Conservation (phyloP, 306 rosid species). For the Cucumis cinereus region DNA sequence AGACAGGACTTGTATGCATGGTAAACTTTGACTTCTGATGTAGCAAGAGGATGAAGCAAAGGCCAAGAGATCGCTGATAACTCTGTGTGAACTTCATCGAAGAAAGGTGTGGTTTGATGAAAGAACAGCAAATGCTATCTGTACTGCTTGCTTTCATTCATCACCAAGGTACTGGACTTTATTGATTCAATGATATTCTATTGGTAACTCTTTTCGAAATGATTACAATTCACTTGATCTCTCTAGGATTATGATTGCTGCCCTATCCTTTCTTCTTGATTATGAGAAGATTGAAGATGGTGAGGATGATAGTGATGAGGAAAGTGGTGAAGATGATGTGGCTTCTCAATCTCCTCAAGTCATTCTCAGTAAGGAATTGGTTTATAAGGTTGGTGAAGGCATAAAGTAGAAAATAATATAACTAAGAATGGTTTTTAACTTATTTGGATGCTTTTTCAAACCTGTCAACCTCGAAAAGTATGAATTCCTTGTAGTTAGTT, state of each 20-base stretch:
- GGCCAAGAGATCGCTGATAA: conserved; percentile 61
- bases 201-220: background rate
- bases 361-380: conserved; percentile 40
- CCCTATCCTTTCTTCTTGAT: conserved; percentile 67
- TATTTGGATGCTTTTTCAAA: background rate
- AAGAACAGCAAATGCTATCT: conserved; percentile 81
- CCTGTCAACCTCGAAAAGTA: background rate
- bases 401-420: background rate
- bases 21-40: conserved; percentile 1
- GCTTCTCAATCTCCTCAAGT: conserved; percentile 38
- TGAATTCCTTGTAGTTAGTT: background rate
- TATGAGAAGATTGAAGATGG: conserved; percentile 68
- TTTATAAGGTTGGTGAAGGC: conserved; percentile 56
- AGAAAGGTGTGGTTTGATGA: conserved; percentile 80
- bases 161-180: conserved; percentile 42
- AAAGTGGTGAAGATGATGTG: conserved; percentile 47
- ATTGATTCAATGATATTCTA: background rate
- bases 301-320: conserved; percentile 61
- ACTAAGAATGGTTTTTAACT: background rate
- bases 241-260: conserved; percentile 75
- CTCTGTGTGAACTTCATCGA: conserved; percentile 64
- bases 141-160: conserved; percentile 64
- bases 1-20: background rate
- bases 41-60: conserved; percentile 70
- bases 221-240: background rate